Evolutionary conservation across 805 yeast species (phyloP).

Genomic region (Kluyveromyces dobzhanskii): DNA sequence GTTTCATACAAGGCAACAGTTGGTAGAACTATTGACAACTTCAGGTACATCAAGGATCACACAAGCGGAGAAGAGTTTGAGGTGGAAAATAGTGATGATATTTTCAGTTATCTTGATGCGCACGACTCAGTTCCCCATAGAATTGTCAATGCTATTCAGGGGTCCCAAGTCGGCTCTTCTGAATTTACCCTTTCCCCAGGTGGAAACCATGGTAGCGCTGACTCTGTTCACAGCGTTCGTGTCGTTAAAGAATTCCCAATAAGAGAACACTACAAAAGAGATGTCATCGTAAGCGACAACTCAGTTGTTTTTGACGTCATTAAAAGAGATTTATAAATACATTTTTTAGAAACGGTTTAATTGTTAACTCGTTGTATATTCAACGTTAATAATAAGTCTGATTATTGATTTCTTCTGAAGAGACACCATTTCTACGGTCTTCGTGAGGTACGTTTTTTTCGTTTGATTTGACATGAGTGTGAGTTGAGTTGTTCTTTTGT

Average conservation of each 20-base stretch:
- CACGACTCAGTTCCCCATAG: slow-evolving; percentile 13
- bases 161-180: slow-evolving; percentile 40
- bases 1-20: slow-evolving; percentile 24
- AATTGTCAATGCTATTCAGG: slow-evolving; percentile 18
- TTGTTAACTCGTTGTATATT: too few species aligned
- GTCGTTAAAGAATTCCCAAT: slow-evolving; percentile 16
- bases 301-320: slow-evolving; percentile 8
- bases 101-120: slow-evolving; percentile 3
- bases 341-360: too few species aligned
- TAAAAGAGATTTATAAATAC: background rate
- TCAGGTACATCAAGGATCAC: slow-evolving; percentile 4
- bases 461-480: too few species aligned
- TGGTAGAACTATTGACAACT: slow-evolving; percentile 15
- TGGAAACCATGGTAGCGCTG: slow-evolving; percentile 42
- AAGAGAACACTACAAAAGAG: slow-evolving; percentile 7
- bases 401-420: too few species aligned
- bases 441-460: too few species aligned
- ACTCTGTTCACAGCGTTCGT: slow-evolving; percentile 22
- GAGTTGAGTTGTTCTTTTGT: background rate
- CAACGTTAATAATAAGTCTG: too few species aligned
- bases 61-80: background rate
- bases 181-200: slow-evolving; percentile 33
- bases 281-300: slow-evolving; percentile 11
- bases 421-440: too few species aligned
- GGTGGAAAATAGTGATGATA: background rate